Conservation (phyloP, 1,139 yeast genomes). For the Candida pseudocylindracea region DNA sequence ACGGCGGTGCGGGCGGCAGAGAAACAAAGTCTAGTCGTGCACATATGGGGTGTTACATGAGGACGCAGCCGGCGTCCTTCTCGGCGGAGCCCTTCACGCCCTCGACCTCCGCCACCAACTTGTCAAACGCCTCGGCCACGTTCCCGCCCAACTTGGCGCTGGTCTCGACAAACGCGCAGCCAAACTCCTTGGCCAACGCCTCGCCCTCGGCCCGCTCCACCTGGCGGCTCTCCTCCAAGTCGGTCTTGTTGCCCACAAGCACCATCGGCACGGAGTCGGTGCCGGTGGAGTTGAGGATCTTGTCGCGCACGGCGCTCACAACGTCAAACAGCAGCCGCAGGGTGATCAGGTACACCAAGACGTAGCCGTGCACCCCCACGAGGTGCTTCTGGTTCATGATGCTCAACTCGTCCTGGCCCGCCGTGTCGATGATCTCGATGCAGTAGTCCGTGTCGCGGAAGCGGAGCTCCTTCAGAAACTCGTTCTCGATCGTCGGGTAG, state of each 20-base stretch:
- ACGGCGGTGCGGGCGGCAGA: too few relatives aligned
- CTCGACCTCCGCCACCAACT: constrained; percentile 54
- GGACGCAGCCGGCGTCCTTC: constrained; percentile 16
- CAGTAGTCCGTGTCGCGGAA: constrained; percentile 61
- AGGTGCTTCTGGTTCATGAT: constrained; percentile 67
- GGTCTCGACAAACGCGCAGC: constrained; percentile 57
- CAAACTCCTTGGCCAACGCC: constrained; percentile 35
- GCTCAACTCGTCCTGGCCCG: constrained; percentile 87
- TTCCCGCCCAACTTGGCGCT: constrained; percentile 60
- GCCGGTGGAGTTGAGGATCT: constrained; percentile 60
- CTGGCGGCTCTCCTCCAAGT: constrained; percentile 40
- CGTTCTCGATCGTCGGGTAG: constrained; percentile 86
- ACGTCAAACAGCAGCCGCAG: constrained; percentile 64
- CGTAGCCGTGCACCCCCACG: constrained; percentile 71
- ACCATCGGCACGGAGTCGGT: constrained; percentile 58
- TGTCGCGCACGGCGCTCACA: constrained; percentile 60
- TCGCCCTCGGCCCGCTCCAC: constrained; percentile 45
- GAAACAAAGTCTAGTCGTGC: too few relatives aligned
- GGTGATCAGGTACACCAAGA: constrained; percentile 65
- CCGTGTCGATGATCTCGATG: constrained; percentile 77
- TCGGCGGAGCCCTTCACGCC: constrained; percentile 19
- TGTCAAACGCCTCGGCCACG: constrained; percentile 41
- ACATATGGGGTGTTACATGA: too few relatives aligned
- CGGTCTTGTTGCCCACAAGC: constrained; percentile 70
- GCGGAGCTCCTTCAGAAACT: constrained; percentile 50